These are phyloP conservation scores for Castanopsis chinensis DNA, from an alignment of 306 rosid genomes.

Conservation along the genomic window DNA sequence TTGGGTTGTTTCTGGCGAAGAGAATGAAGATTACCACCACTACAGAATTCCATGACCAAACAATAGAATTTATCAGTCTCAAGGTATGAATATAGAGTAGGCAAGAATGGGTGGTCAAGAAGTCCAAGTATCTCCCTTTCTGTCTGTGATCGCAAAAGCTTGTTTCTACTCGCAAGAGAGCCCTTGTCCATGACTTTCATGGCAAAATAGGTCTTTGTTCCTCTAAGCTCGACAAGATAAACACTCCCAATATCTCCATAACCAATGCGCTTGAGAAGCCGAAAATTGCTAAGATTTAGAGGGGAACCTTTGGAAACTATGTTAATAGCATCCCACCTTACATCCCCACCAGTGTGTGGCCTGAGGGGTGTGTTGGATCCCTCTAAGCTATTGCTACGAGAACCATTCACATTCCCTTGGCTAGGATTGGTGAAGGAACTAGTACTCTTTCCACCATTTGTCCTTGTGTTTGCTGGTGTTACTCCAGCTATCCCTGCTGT, in stretches of 20 bases:
- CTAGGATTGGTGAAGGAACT: constrained; percentile 27
- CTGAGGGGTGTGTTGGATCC: constrained; percentile 54
- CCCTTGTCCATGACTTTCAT: constrained; percentile 95
- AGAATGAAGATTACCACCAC: constrained; percentile 90
- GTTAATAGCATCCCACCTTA: constrained; percentile 79
- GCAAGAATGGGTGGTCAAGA: constrained; percentile 93
- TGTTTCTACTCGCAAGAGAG: constrained; percentile 77
- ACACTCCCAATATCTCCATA: constrained; percentile 88
- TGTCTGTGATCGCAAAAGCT: constrained; percentile 79
- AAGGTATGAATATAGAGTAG: constrained; percentile 78
- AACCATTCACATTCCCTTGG: constrained; percentile 33
- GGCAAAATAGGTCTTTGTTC: constrained; percentile 60
- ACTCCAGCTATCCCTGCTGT: constrained; percentile 20
- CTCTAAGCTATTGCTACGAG: constrained; percentile 72
- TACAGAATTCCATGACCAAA: constrained; percentile 87
- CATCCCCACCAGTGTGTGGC: constrained; percentile 92
- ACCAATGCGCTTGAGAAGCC: constrained; percentile 82
- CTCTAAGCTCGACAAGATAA: constrained; percentile 72
- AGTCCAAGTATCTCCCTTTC: constrained; percentile 93
- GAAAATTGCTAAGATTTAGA: constrained; percentile 65
- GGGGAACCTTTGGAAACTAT: constrained; percentile 43
- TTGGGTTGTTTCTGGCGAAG: constrained; percentile 91
- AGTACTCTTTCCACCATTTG: not conserved
- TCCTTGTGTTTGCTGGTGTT: constrained; percentile 30
- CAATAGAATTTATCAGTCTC: constrained; percentile 84